Evolutionary conservation across 352 stramenopile species (phyloP).

Genomic region (Phytophthora citricola): DNA sequence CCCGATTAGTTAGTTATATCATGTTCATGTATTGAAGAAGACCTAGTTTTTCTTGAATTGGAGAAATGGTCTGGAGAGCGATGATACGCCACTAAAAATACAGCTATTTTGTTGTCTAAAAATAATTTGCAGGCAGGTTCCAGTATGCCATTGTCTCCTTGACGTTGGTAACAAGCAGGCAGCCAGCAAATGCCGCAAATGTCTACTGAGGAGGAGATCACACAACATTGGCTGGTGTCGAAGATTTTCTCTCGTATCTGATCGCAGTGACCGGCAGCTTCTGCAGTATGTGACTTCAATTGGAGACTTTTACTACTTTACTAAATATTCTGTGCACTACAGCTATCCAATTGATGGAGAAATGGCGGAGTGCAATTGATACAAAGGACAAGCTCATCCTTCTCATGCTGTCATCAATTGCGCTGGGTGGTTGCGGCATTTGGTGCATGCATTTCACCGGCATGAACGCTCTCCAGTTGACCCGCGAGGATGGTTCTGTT

Average conservation of each 20-base stretch:
- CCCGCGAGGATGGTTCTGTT: constrained; percentile 38
- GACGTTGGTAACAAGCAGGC: no score
- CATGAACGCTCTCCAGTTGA: constrained; percentile 61
- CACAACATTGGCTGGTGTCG: constrained; percentile 49
- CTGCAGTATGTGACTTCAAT: constrained; percentile 39
- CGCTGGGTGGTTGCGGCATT: constrained; percentile 68
- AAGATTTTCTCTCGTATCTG: constrained; percentile 59
- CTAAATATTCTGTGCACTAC: neutral
- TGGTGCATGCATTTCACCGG: constrained; percentile 83
- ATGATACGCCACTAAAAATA: constrained; percentile 10
- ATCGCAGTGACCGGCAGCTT: constrained; percentile 68
- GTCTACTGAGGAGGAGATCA: constrained; percentile 24
- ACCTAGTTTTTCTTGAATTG: no score
- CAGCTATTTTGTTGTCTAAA: no score
- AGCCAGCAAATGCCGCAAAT: constrained; percentile 3
- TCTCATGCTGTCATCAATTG: constrained; percentile 46
- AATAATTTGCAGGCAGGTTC: no score
- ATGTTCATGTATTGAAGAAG: neutral
- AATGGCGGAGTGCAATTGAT: constrained; percentile 58
- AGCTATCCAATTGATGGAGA: constrained; percentile 81
- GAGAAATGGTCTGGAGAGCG: no score
- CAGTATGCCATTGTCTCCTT: no score
- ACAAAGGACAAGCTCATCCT: constrained; percentile 44
- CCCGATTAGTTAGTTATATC: neutral
- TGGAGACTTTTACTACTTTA: neutral